Conservation (phyloP, 2,329 filamentous ascomycete genomes). For the Ascochyta lentis region DNA sequence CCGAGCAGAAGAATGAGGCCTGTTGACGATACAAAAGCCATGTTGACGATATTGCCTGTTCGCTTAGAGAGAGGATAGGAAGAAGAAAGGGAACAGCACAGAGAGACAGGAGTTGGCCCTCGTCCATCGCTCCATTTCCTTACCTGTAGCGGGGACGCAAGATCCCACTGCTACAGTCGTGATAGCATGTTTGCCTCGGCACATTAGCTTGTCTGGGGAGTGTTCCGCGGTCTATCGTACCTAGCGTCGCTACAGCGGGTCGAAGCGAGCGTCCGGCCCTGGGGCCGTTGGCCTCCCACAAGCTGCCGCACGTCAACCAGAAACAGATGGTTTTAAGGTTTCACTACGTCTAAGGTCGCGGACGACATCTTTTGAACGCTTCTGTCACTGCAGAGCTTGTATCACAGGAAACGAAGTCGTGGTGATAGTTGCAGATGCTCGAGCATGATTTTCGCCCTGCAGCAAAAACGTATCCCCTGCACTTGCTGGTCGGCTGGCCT, state of each 20-base stretch:
- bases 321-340: neutral
- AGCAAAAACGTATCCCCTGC: neutral
- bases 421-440: neutral
- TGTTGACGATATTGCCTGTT: neutral
- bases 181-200: slow-evolving; percentile 8
- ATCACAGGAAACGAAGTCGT: neutral
- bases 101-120: neutral
- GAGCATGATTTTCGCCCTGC: neutral
- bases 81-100: neutral
- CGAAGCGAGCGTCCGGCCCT: slow-evolving; percentile 13
- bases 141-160: slow-evolving; percentile 1
- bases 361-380: neutral
- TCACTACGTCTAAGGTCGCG: neutral
- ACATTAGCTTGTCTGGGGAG: slow-evolving; percentile 9
- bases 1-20: slow-evolving; percentile 31
- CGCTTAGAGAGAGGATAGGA: neutral
- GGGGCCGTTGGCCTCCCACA: neutral
- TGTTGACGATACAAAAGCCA: slow-evolving; percentile 16
- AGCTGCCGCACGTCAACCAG: slow-evolving; percentile 6
- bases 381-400: neutral
- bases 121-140: slow-evolving; percentile 3
- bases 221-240: slow-evolving; percentile 2
- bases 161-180: slow-evolving; percentile 2
- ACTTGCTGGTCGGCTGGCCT: slow-evolving; percentile 1
- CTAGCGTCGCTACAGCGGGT: slow-evolving; percentile 9